These are phyloP conservation scores for Fusarium cyanostomum DNA, from an alignment of 2,329 filamentous ascomycete species.

Conservation along the genomic window DNA sequence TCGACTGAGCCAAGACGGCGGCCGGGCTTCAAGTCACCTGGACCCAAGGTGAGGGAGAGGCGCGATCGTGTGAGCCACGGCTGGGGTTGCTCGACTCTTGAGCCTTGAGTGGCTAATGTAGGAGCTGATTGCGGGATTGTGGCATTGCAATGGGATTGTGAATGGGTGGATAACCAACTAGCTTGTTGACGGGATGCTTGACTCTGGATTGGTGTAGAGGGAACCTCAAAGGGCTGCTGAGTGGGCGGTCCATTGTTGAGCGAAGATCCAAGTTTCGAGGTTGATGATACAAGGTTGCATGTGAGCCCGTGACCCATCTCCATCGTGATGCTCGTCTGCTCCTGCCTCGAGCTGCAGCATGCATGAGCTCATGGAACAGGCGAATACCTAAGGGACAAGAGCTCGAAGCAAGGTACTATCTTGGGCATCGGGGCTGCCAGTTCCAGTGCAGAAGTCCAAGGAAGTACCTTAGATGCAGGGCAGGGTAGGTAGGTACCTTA, in stretches of 20 bases:
- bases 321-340: conserved; percentile 23
- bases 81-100: conserved; percentile 22
- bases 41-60: conserved; percentile 16
- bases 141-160: conserved; percentile 13
- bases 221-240: no score
- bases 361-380: conserved; percentile 4
- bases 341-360: conserved; percentile 11
- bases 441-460: conserved; percentile 15
- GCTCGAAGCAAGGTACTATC: conserved; percentile 32
- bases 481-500: conserved; percentile 5
- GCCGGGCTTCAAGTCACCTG: conserved; percentile 34
- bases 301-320: conserved; percentile 6
- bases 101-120: conserved; percentile 20
- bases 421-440: conserved; percentile 19
- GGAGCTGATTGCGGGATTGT: conserved; percentile 14
- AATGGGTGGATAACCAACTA: conserved; percentile 23
- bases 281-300: conserved; percentile 1
- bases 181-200: neutral
- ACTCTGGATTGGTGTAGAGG: neutral
- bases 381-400: conserved; percentile 11
- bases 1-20: conserved; percentile 24
- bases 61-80: conserved; percentile 29
- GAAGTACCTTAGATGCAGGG: conserved; percentile 20
- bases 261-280: neutral
- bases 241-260: neutral